Evolutionary conservation across 306 rosid species (phyloP), one percentile per base, ranked within the genome.

Genomic region (Senna tora): DNA sequence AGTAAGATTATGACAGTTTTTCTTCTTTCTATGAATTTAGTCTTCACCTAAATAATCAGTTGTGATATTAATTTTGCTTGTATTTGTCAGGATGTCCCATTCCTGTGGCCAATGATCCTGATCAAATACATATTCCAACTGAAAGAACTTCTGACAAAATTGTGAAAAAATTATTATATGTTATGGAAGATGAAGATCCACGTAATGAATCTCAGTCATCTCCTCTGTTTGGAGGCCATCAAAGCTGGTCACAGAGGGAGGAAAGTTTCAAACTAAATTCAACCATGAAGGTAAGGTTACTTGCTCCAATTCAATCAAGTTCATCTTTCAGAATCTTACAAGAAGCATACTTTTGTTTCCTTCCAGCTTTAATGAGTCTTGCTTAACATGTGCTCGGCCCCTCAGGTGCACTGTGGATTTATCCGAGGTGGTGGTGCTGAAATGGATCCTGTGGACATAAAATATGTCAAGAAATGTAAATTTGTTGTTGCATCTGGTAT

Each of bases 401-500:
- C 46, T 75, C 77, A 94, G 97, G 89, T 94, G 76, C 95, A 89
- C 76, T 94, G 99, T 84, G 99, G 99, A 76, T 91, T 94, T 81
- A 88, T 91, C 79, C 78, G 2, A 78, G 85, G 88, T 34, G 95
- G 97, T 42, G 97, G 98, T 54, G 96, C 97, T 78, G 97, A 89
- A 36, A 91, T 94, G 96, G 81, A 74, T 82, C 78, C 75, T 15
- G 74, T 71, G 25, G 97, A 94, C 68, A 57, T 82, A 67, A 79
- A 85, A 71, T 86, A 84, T 86, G 99, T 85, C 53, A 83, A 86
- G 89, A 94, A 83, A 78, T 94, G 99, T 76, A 84, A 87, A 80
- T 91, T 94, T 79, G 93, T 94, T 68, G 97, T 94, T 82, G 97
- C 96, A 42, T 94, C 97, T 7, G 99, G 96, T 75, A 91, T 94